Evolutionary conservation across 1,139 yeast species (phyloP), one percentile per base, ranked within the genome.

Genomic region (Pneumocystis sp.): DNA sequence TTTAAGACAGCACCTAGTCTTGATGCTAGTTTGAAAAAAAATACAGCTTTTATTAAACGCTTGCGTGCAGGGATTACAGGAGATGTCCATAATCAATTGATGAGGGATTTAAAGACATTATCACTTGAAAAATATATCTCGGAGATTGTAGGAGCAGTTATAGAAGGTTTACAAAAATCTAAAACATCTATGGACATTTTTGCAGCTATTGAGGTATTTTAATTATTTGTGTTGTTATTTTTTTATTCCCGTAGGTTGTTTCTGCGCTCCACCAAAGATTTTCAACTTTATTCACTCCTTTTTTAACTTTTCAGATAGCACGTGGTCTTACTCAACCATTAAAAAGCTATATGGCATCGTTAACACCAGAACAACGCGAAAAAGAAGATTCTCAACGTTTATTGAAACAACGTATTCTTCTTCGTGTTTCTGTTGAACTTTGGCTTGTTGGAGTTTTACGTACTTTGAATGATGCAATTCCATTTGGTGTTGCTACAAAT

Each of bases 191-290:
- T 81, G 15, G 96, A 89, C 72, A 74, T 87, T 0, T 69, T 72
- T 29, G 85, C 93, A 0, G 85, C 86, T 0, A 80, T 83, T 50
- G 90, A 86, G 7, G 57, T 25, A 50, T 50, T 25, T 50, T 50
- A 6, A 6, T 3, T 25, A 12, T 1, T 50, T 50, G 5, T 8
- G 3, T 50, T 50, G 8, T 1, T 70, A 81, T 89, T 0, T 80
- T 86, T 91, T 61, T 85, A 85, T 0, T 76, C 91, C 37, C 96
- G 89, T 74, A 96, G 87, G 73, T 77, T 97, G 64, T 89, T 90
- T 73, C 74, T 79, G 31, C 56, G 17, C 56, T 45, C 37, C 44
- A 44, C 45, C 29, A 50, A 15, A 25, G 57, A 44, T 63, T 57
- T 50, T 64, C 62, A 5, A 59, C 63, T 4, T 21, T 63, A 5